A percentile compares a stretch with the other conserved stretches of the same genome.
Conservation (phyloP, 2,329 filamentous ascomycete genomes). For the Alternaria incomplexa region DNA sequence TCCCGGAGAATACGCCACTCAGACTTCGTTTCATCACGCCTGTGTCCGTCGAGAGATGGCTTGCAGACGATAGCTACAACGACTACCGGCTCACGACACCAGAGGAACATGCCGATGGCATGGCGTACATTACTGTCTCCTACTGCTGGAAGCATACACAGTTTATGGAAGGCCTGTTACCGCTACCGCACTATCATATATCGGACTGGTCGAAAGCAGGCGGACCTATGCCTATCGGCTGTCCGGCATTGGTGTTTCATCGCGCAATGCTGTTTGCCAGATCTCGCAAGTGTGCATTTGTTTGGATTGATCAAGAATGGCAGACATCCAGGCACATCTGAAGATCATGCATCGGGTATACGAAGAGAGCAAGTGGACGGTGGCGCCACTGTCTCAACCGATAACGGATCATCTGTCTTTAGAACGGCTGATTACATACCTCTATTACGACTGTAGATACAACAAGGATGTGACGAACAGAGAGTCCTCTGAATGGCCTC, state of each 20-base stretch:
- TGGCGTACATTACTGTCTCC: not conserved
- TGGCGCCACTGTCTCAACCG: not conserved
- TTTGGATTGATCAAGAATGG: not conserved
- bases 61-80: not conserved
- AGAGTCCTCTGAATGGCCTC: too few relatives aligned
- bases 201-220: not conserved
- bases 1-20: not conserved
- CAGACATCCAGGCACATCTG: not conserved
- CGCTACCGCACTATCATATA: not conserved
- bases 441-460: not conserved
- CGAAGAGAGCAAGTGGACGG: not conserved
- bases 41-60: not conserved
- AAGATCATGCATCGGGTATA: not conserved
- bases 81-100: not conserved
- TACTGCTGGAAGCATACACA: not conserved
- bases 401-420: not conserved
- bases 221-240: not conserved
- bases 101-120: not conserved
- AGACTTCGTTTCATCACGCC: not conserved
- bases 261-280: not conserved
- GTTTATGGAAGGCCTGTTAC: not conserved
- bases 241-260: not conserved
- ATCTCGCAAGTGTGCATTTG: not conserved
- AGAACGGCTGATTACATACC: not conserved
- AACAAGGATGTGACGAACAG: too few relatives aligned